A percentile compares a stretch with the other conserved stretches of the same genome.
phyloP scores from a whole-genome alignment of 805 yeast genomes.

The Wickerhamomyces ciferrii region DNA sequence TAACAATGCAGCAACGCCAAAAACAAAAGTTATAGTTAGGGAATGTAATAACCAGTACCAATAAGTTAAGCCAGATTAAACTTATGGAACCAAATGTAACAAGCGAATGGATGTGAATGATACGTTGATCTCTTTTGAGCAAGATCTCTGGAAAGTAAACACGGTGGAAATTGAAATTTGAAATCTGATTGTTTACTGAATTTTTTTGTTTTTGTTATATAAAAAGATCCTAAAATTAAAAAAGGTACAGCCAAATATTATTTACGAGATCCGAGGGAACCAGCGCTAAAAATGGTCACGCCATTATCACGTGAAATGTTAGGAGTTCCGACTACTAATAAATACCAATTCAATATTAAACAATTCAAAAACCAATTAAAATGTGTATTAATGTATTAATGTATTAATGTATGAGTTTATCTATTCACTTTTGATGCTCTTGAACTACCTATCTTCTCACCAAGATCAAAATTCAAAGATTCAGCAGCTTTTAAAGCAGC shows the following conservation, averaged over 20 bases:
- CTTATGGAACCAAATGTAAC: no score
- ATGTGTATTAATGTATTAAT: no score
- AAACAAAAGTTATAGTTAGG: no score
- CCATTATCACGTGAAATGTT: neutral
- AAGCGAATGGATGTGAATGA: neutral
- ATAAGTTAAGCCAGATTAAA: no score
- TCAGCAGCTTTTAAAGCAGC: slow-evolving; percentile 1
- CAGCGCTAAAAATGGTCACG: no score
- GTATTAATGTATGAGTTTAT: neutral
- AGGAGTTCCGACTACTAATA: neutral
- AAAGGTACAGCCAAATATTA: neutral
- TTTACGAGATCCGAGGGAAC: neutral
- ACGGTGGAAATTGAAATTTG: neutral
- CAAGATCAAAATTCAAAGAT: neutral
- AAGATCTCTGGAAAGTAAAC: no score
- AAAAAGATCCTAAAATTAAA: neutral
- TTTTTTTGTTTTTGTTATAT: no score
- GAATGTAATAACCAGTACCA: no score
- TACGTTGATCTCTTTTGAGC: no score
- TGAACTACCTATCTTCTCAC: neutral
- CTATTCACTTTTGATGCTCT: neutral
- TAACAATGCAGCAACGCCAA: neutral
- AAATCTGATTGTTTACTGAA: neutral
- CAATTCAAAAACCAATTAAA: no score
- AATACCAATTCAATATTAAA: no score